Conservation (phyloP, 352 stramenopile species). For the Pythium biforme region DNA sequence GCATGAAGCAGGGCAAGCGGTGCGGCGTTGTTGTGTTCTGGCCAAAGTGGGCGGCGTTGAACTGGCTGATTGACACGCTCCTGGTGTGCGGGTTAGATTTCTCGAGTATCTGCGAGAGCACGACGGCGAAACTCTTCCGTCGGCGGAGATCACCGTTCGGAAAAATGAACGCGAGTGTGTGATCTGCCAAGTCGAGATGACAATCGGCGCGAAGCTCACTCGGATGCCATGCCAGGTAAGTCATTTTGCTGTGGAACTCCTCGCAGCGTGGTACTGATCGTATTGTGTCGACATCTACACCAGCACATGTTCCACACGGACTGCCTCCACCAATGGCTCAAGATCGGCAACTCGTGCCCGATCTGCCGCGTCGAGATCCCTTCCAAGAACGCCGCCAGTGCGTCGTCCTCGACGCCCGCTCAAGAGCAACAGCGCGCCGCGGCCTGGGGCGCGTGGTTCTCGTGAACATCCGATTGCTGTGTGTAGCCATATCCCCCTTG, state of each 20-base stretch:
- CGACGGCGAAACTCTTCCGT: constrained; percentile 19
- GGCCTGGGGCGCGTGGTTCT: constrained; percentile 80
- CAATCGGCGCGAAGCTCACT: constrained; percentile 65
- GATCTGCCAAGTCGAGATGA: constrained; percentile 79
- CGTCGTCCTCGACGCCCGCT: constrained; percentile 24
- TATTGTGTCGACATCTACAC: background rate
- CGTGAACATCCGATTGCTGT: constrained; percentile 24
- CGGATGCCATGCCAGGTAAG: constrained; percentile 24
- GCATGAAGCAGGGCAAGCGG: constrained; percentile 62
- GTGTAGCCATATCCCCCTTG: constrained; percentile 31
- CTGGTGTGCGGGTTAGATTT: constrained; percentile 33
- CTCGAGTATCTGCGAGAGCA: constrained; percentile 47
- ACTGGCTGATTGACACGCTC: background rate
- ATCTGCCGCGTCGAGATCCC: constrained; percentile 78
- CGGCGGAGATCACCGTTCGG: constrained; percentile 53
- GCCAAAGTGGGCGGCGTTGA: background rate
- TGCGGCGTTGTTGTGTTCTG: constrained; percentile 18
- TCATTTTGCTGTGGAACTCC: background rate
- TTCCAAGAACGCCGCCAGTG: constrained; percentile 39
- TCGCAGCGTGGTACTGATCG: background rate
- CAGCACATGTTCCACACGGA: constrained; percentile 84
- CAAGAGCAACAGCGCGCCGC: constrained; percentile 52
- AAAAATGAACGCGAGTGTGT: constrained; percentile 77
- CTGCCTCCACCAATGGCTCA: constrained; percentile 78
- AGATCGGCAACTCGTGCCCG: constrained; percentile 81